Base-by-base conservation (phyloP, 768 basidiomycete species). In the Podaxis sp. region DNA sequence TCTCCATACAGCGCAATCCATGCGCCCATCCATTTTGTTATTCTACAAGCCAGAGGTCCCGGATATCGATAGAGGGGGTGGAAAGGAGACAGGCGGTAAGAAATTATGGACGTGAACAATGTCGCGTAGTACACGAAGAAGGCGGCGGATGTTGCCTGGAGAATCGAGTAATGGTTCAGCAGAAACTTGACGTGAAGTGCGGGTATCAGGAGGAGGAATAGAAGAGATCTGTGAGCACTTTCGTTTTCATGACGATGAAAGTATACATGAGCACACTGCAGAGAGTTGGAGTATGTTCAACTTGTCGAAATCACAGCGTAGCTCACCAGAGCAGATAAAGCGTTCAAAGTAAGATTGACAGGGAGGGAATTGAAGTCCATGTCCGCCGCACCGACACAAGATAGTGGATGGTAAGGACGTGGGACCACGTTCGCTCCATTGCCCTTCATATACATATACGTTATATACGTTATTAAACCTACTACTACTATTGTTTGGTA, bases 61-160 rank as follows among this genome's bases (percentile, higher is more conserved):
- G 77, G 77, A 62, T 71, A 78, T 13, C 55, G 36, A 3, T 72
- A 72, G 5, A 81, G 71, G 1, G 78, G 78, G 64, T 81, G 79
- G 62, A 74, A 71, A 6, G 79, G 78, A 5, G 78, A 78, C 2
- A 79, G 52, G 3, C 78, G 75, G 61, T 79, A 79, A 11, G 64
- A 36, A 19, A 71, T 53, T 4, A 68, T 70, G 12, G 66, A 62
- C 19, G 42, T 39, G 17, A 62, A 61, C 28, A 64, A 48, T 17
- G 62, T 30, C 26, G 19, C 22, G 13, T 60, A 63, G 59, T 59
- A 66, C 5, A 66, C 40, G 22, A 24, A 8, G 46, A 61, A 63
- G 6, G 65, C 42, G 5, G 56, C 24, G 40, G 39, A 19, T 4
- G 55, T 39, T 9, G 57, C 63, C 54, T 56, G 36, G 17, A 40